Base-by-base conservation (phyloP, 441 rosid species). In the Croton setiger region DNA sequence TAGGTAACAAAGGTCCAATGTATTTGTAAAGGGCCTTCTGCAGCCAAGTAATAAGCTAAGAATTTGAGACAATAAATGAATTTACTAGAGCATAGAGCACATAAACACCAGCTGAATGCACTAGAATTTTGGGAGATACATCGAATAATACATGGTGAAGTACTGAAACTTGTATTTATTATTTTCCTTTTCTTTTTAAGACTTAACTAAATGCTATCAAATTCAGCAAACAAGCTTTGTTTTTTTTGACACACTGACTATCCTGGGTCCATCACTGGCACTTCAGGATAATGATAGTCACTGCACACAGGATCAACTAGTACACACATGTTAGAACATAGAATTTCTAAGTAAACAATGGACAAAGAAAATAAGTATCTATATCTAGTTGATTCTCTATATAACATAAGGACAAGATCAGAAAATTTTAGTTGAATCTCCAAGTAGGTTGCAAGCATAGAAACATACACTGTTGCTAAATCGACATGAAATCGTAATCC, bases 401-500 rank as follows among this genome's bases (percentile, higher is more conserved):
- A 31, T 43, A 20, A 23, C 33, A 54, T 17, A 12, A 39, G 21
- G 33, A 43, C 43, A 67, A 13, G 14, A 68, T 66, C 27, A 31
- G 20, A 48, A 65, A 41, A 49, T 11, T 69, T 44, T 33, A 45
- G 51, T 41, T 68, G 56, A 66, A 53, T 59, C 59, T 67, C 45
- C 44, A 47, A 39, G 56, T 39, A 66, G 54, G 31, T 66, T 64
- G 67, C 57, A 71, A 39, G 74, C 69, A 72, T 61, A 66, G 71
- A 35, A 45, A 74, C 92, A 15, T 84, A 91, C 98, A 88, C 97
- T 70, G 79, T 81, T 60, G 93, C 92, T 62, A 94, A 85, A 89
- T 94, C 96, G 70, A 94, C 85, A 60, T 87, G 88, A 71, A 88
- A 94, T 62, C 88, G 85, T 56, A 91, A 74, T 74, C 98, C 97